These are phyloP conservation scores for Castanospermum australe DNA, from an alignment of 306 rosid genomes.

Conservation along the genomic window DNA sequence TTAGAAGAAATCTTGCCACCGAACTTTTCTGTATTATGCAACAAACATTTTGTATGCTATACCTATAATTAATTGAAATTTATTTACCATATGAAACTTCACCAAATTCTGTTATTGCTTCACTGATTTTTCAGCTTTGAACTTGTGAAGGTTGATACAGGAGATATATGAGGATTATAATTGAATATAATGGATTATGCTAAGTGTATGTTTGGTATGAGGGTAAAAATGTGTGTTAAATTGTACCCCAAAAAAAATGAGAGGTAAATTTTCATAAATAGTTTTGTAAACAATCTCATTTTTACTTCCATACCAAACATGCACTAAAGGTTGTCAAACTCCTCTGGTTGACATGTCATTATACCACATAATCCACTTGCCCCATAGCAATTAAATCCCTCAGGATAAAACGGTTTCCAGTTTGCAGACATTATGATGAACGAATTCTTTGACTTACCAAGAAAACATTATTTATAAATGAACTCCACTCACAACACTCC, in stretches of 20 bases:
- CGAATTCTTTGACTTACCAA: too few relatives aligned
- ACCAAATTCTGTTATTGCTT: neutral
- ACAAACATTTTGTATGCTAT: constrained; percentile 5
- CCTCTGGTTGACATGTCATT: neutral
- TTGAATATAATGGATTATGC: constrained; percentile 10
- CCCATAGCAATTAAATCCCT: neutral
- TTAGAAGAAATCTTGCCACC: constrained; percentile 10
- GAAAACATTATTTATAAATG: neutral
- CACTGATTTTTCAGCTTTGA: neutral
- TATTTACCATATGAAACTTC: neutral
- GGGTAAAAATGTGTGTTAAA: too few relatives aligned
- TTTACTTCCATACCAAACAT: too few relatives aligned
- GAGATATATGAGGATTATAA: neutral
- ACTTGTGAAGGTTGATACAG: neutral
- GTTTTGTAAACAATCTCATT: too few relatives aligned
- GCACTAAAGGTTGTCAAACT: neutral
- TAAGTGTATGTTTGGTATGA: too few relatives aligned
- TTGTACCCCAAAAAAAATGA: too few relatives aligned
- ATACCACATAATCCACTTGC: neutral
- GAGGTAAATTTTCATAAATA: too few relatives aligned
- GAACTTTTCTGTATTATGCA: constrained; percentile 18
- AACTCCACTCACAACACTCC: neutral
- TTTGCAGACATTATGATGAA: too few relatives aligned
- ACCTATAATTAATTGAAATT: constrained; percentile 3
- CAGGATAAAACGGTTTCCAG: neutral